A percentile compares a stretch with the other conserved stretches of the same genome.
Conservation (phyloP, 78 protist genomes). For the Mantamonas sphyraenae region DNA sequence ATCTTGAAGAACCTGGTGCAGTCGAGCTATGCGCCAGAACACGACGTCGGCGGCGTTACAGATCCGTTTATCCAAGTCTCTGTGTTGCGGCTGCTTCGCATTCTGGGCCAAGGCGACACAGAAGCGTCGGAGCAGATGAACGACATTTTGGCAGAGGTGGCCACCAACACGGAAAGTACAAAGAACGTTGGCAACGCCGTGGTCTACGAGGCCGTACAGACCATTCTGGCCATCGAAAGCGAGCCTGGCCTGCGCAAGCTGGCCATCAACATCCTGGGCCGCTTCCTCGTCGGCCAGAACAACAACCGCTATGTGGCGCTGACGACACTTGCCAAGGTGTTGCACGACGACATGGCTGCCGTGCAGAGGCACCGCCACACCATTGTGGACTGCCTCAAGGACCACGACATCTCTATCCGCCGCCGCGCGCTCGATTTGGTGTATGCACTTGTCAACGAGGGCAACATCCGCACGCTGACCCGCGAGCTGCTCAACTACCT, state of each 20-base stretch:
- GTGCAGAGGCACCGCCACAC: constrained; percentile 90
- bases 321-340: constrained; percentile 64
- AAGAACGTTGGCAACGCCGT: constrained; percentile 92
- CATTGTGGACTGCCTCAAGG: constrained; percentile 95
- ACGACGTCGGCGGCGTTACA: constrained; percentile 91
- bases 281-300: constrained; percentile 73
- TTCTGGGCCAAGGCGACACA: constrained; percentile 62
- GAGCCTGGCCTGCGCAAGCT: constrained; percentile 80
- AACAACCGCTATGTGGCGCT: constrained; percentile 89
- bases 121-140: constrained; percentile 77
- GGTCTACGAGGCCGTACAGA: constrained; percentile 87
- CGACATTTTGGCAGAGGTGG: constrained; percentile 89
- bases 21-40: constrained; percentile 79
- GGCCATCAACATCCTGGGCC: constrained; percentile 90
- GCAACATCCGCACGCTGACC: constrained; percentile 53
- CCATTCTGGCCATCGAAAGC: constrained; percentile 84
- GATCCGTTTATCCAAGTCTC: constrained; percentile 97
- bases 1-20: constrained; percentile 68
- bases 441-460: constrained; percentile 83
- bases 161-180: constrained; percentile 82
- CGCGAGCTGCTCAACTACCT: constrained; percentile 66
- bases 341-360: constrained; percentile 66
- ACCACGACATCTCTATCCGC: constrained; percentile 91
- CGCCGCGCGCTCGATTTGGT: constrained; percentile 90
- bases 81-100: constrained; percentile 69